phyloP scores from a whole-genome alignment of 257 asterid species.

The Coffea eugenioides region DNA sequence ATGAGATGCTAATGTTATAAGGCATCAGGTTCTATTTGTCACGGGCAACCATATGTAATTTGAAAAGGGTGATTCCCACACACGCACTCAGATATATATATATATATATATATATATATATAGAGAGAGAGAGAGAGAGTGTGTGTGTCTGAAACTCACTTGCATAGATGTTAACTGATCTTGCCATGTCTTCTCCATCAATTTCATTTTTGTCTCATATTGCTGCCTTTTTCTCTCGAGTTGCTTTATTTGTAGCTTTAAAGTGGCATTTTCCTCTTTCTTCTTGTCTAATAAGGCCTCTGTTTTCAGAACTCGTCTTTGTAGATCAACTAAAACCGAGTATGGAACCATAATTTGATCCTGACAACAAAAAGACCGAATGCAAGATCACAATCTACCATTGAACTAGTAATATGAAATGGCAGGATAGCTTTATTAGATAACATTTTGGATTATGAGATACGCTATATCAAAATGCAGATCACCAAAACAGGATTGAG shows the following conservation, averaged over 20 bases:
- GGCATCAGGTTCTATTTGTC: neutral
- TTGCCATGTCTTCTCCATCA: constrained; percentile 76
- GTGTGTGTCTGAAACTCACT: constrained; percentile 31
- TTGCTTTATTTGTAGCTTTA: constrained; percentile 41
- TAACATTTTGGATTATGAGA: neutral
- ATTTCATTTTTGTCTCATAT: constrained; percentile 56
- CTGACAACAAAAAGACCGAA: constrained; percentile 18
- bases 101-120: too few relatives aligned
- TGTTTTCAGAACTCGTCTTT: constrained; percentile 43
- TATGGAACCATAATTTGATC: constrained; percentile 35
- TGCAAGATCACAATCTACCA: neutral
- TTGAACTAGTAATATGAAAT: neutral
- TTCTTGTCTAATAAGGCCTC: constrained; percentile 58
- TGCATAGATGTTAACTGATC: constrained; percentile 63
- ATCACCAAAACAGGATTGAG: neutral
- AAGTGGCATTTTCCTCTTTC: constrained; percentile 49
- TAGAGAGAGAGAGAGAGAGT: too few relatives aligned
- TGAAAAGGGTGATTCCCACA: neutral
- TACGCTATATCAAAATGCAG: neutral
- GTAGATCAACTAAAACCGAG: constrained; percentile 44
- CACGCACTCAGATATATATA: too few relatives aligned
- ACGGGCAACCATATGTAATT: neutral
- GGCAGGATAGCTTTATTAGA: neutral
- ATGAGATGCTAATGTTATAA: neutral
- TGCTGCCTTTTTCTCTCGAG: constrained; percentile 45